Percentiles rank a stretch among this genome's conserved stretches.
Evolutionary conservation across 148 eudicot species (phyloP).

Genomic region (Heliosperma pusillum): DNA sequence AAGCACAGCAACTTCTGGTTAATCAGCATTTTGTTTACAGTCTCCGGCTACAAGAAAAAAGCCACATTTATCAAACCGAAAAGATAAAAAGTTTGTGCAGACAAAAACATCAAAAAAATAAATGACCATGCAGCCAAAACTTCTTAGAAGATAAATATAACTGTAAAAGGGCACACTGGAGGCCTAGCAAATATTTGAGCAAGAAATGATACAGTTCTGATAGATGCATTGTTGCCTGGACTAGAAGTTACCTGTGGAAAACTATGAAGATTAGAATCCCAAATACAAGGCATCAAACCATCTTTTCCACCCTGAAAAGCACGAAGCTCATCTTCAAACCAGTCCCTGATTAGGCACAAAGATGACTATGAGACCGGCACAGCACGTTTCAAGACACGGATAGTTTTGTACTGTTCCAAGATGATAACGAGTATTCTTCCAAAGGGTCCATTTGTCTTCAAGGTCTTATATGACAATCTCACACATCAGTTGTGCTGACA

Average conservation of each 20-base stretch:
- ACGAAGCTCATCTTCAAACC: slow-evolving; percentile 98
- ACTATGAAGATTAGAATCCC: slow-evolving; percentile 84
- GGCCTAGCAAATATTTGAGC: not conserved
- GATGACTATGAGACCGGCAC: slow-evolving; percentile 21
- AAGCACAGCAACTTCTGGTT: slow-evolving; percentile 94
- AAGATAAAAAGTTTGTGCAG: not conserved
- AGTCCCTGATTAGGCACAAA: slow-evolving; percentile 61
- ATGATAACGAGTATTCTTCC: not conserved
- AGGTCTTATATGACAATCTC: not conserved
- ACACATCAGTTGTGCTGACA: not conserved
- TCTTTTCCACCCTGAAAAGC: slow-evolving; percentile 98
- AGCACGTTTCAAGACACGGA: not conserved
- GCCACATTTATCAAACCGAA: slow-evolving; percentile 14
- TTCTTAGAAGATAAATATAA: not conserved
- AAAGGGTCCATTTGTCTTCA: not conserved
- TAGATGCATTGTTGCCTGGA: not conserved
- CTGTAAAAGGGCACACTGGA: not conserved
- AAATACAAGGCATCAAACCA: slow-evolving; percentile 90
- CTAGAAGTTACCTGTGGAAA: slow-evolving; percentile 75
- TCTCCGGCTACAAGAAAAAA: slow-evolving; percentile 73
- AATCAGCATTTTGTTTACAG: slow-evolving; percentile 82
- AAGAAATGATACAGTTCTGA: not conserved
- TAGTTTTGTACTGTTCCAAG: not conserved
- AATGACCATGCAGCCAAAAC: not conserved
- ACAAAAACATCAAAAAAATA: not conserved